Evolutionary conservation across 116 monocot genomes (phyloP).

Genomic region (Thalassia testudinum): DNA sequence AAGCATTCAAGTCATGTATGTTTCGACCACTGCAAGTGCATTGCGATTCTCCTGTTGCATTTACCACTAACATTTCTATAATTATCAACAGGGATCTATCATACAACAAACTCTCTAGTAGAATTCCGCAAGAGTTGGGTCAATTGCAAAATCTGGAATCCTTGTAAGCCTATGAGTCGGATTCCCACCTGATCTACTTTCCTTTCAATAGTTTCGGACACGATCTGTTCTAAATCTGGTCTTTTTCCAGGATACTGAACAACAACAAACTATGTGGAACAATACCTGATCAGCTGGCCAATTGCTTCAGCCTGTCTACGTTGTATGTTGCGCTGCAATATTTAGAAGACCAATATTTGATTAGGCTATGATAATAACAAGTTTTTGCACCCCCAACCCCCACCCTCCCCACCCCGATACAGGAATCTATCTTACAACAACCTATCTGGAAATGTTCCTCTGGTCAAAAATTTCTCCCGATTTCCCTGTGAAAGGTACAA

Average conservation of each 20-base stretch:
- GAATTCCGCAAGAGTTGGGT: constrained; percentile 78
- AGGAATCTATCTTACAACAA: constrained; percentile 95
- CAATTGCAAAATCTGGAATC: constrained; percentile 68
- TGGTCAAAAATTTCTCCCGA: constrained; percentile 52
- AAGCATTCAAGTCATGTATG: constrained; percentile 88
- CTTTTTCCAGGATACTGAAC: constrained; percentile 58
- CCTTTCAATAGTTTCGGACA: too few species aligned
- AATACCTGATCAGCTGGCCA: constrained; percentile 65
- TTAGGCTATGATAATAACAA: too few species aligned
- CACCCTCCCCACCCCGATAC: background rate
- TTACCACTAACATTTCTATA: too few species aligned
- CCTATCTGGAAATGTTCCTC: constrained; percentile 64
- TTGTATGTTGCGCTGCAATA: constrained; percentile 25
- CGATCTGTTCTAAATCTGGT: too few species aligned
- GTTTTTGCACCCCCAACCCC: background rate
- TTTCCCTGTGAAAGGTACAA: constrained; percentile 64
- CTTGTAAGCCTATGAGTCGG: constrained; percentile 32
- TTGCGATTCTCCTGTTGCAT: too few species aligned
- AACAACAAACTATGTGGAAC: constrained; percentile 70
- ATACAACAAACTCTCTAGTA: constrained; percentile 56
- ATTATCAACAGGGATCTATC: constrained; percentile 54
- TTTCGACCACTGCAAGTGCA: constrained; percentile 2
- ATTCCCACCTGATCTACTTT: too few species aligned
- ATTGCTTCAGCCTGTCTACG: constrained; percentile 75
- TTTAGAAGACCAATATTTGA: too few species aligned